Evolutionary conservation across 1,284 basidiomycete genomes (phyloP).

Genomic region (Ceratobasidium sp.): DNA sequence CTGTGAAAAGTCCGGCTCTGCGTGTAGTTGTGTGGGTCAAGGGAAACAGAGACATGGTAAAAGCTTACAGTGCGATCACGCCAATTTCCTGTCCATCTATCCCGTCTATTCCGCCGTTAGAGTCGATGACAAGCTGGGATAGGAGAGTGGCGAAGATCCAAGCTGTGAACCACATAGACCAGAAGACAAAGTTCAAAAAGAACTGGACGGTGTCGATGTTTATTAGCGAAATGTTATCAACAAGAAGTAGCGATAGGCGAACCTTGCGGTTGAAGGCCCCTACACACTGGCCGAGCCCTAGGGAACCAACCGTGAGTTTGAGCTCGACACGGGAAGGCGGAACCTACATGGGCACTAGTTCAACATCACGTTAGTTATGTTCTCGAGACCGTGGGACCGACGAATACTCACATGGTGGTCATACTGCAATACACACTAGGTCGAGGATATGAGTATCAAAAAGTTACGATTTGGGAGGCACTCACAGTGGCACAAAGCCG

Average conservation of each 20-base stretch:
- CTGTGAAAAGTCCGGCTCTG: conserved; percentile 70
- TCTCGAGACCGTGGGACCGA: conserved; percentile 26
- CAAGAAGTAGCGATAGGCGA: conserved; percentile 29
- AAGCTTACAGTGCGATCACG: conserved; percentile 68
- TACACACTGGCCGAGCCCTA: conserved; percentile 85
- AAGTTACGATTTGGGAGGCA: not conserved
- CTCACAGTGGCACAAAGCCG: conserved; percentile 73
- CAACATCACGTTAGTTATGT: not conserved
- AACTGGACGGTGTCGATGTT: conserved; percentile 58
- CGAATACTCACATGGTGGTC: conserved; percentile 67
- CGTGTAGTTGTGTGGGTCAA: not conserved
- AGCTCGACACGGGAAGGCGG: too few species aligned
- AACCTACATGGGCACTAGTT: conserved; percentile 67
- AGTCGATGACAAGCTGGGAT: conserved; percentile 58
- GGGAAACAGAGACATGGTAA: conserved; percentile 9
- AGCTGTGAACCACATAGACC: conserved; percentile 64
- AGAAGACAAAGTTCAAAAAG: conserved; percentile 76
- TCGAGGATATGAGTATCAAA: not conserved
- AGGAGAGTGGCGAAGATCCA: conserved; percentile 71
- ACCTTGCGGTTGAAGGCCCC: conserved; percentile 83
- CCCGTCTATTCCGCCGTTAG: conserved; percentile 49
- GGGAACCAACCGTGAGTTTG: too few species aligned
- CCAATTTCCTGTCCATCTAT: conserved; percentile 75
- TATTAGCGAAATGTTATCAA: not conserved
- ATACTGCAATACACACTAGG: conserved; percentile 73